Evolutionary conservation across 1,139 yeast genomes (phyloP).

Genomic region (Nakaseomyces nivariensis): DNA sequence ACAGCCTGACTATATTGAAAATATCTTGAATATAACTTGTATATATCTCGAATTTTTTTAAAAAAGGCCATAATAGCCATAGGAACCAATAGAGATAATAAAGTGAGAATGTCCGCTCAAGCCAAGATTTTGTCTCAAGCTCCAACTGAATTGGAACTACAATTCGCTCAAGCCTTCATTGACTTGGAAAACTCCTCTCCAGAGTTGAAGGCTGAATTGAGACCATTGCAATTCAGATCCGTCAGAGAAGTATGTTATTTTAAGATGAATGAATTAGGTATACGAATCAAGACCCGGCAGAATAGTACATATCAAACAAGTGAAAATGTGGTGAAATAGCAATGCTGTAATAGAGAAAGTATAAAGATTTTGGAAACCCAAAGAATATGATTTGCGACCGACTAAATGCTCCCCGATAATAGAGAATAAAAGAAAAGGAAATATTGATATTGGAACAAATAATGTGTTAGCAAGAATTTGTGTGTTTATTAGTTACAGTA

Average conservation of each 20-base stretch:
- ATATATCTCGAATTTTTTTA: conserved; percentile 1
- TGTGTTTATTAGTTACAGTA: too few relatives aligned
- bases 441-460: too few relatives aligned
- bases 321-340: too few relatives aligned
- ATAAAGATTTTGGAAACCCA: too few relatives aligned
- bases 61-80: conserved; percentile 2
- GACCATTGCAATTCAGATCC: conserved; percentile 97
- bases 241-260: conserved; percentile 64
- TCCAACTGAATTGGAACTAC: conserved; percentile 98
- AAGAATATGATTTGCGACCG: too few relatives aligned
- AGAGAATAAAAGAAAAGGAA: too few relatives aligned
- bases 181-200: conserved; percentile 93
- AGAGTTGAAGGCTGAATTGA: conserved; percentile 94
- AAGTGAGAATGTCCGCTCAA: conserved; percentile 6
- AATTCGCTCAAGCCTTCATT: conserved; percentile 97
- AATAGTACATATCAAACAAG: too few relatives aligned
- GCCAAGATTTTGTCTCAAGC: conserved; percentile 76
- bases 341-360: too few relatives aligned
- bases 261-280: background rate
- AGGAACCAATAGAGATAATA: conserved; percentile 8
- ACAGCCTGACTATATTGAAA: conserved; percentile 2
- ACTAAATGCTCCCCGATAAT: too few relatives aligned
- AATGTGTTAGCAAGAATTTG: too few relatives aligned
- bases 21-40: background rate
- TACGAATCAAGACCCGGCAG: background rate